Base-by-base conservation (phyloP, 1,284 basidiomycete genomes). In the Sanguinoderma infundibulare region DNA sequence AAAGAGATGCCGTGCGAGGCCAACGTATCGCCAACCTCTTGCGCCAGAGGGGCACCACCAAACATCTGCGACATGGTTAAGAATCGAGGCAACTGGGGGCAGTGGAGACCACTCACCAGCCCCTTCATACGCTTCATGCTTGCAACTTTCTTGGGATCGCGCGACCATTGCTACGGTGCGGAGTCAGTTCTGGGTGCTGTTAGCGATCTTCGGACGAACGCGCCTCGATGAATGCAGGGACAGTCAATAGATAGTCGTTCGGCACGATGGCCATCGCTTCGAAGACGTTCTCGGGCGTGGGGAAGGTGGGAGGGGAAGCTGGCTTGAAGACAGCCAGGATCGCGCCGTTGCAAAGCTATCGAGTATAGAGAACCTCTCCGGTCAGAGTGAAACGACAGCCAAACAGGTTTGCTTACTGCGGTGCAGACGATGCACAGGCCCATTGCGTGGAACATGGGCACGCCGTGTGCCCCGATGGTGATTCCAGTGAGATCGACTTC, bases 361-460 rank as follows among this genome's bases (percentile, higher is more conserved):
- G 32, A 7, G n/a, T n/a, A 28, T 4, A 3, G n/a, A 39, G 12
- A 39, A 39, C 17, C 28, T 10, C n/a, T 30, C 20, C 17, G 40
- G 26, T 32, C 3, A n/a, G n/a, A n/a, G n/a, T n/a, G n/a, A n/a
- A n/a, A n/a, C n/a, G 3, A 40, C 5, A 40, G 15, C 28, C 15
- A 26, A 8, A 34, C 9, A 7, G 52, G 20, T 12, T n/a, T n/a
- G 32, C 36, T 12, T 28, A 40, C 52, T 17, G 39, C 53, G 1
- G 52, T 32, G 15, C 46, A 47, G 20, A 55, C 47, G n/a, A 55
- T 52, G 20, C 49, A 50, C n/a, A 50, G 35, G 3, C 63, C 60
- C 60, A 64, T 61, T 3, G 50, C 52, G n/a, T 64, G 63, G 34
- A 50, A 61, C 52, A 64, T 60, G 9, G 63, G 63, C 22, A 64